These are phyloP conservation scores for Clitopilus hobsonii DNA, from an alignment of 768 basidiomycete species.

Conservation along the genomic window DNA sequence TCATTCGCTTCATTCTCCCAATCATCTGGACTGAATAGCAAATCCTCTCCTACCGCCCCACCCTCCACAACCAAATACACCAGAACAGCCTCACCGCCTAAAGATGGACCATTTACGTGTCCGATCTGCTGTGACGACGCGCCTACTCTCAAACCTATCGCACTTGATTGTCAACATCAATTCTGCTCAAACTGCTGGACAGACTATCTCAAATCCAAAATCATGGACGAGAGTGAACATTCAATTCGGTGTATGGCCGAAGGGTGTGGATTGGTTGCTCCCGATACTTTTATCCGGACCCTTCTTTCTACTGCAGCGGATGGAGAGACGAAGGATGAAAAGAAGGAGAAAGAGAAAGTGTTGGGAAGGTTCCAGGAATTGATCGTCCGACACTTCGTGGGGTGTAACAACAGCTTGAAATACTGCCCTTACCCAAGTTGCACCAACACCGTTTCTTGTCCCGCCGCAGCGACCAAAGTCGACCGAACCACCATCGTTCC, in stretches of 20 bases:
- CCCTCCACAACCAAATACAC: constrained; percentile 18
- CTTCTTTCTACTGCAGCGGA: constrained; percentile 37
- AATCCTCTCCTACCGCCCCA: constrained; percentile 22
- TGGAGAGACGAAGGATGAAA: constrained; percentile 17
- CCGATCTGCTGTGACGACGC: constrained; percentile 90
- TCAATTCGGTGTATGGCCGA: constrained; percentile 78
- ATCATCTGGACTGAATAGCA: no score
- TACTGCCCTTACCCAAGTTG: constrained; percentile 97
- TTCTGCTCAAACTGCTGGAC: constrained; percentile 86
- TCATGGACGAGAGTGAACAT: constrained; percentile 77
- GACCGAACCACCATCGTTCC: constrained; percentile 80
- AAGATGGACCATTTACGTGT: constrained; percentile 67
- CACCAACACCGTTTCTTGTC: constrained; percentile 90
- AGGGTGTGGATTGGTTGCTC: constrained; percentile 59
- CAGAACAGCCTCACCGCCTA: constrained; percentile 20
- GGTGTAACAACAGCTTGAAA: constrained; percentile 74
- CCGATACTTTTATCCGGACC: constrained; percentile 57
- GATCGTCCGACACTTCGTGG: constrained; percentile 86
- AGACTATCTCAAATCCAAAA: constrained; percentile 74
- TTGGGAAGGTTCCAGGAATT: constrained; percentile 81
- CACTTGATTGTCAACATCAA: constrained; percentile 77
- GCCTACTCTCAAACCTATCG: constrained; percentile 50
- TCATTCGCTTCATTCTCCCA: constrained; percentile 17
- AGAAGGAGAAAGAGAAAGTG: constrained; percentile 41
- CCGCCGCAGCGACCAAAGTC: constrained; percentile 69